These are phyloP conservation scores for Moricandia moricandioides DNA, from an alignment of 345 rosid species.

Conservation along the genomic window DNA sequence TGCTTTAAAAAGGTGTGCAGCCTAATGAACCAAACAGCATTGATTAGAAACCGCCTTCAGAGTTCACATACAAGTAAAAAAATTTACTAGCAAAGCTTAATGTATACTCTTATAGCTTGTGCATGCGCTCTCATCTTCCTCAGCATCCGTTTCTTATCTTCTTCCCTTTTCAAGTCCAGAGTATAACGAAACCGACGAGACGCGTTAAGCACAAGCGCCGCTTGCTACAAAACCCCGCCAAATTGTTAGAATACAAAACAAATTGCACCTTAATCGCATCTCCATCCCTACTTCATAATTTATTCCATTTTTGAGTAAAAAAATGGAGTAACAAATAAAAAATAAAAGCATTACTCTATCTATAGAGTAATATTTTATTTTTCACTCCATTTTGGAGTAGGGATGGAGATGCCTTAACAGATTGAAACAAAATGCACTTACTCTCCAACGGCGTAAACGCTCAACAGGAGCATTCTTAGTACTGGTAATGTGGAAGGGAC, in stretches of 20 bases:
- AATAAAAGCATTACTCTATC: too few relatives aligned
- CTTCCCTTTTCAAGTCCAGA: conserved; percentile 83
- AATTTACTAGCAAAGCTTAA: conserved; percentile 2
- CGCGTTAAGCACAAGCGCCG: conserved; percentile 93
- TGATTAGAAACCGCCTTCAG: conserved; percentile 3
- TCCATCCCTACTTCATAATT: too few relatives aligned
- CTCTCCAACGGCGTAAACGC: conserved; percentile 87
- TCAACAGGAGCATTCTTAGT: conserved; percentile 72
- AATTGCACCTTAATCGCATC: too few relatives aligned
- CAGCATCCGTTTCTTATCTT: conserved; percentile 57
- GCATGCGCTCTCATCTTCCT: conserved; percentile 85
- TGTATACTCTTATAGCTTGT: conserved; percentile 81
- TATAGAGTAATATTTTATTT: too few relatives aligned
- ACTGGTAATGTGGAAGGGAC: conserved; percentile 61
- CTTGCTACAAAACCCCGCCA: conserved; percentile 61
- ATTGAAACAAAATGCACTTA: conserved; percentile 21
- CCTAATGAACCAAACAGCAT: conserved; percentile 45
- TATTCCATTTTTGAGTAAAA: too few relatives aligned
- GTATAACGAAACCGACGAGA: conserved; percentile 97
- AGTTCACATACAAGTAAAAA: neutral
- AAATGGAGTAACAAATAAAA: too few relatives aligned
- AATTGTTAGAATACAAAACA: neutral
- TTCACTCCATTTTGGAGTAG: too few relatives aligned
- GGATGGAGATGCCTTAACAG: too few relatives aligned
- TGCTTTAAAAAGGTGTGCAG: conserved; percentile 78